Evolutionary conservation across 1,284 basidiomycete genomes (phyloP).

Genomic region (Caloboletus firmus): DNA sequence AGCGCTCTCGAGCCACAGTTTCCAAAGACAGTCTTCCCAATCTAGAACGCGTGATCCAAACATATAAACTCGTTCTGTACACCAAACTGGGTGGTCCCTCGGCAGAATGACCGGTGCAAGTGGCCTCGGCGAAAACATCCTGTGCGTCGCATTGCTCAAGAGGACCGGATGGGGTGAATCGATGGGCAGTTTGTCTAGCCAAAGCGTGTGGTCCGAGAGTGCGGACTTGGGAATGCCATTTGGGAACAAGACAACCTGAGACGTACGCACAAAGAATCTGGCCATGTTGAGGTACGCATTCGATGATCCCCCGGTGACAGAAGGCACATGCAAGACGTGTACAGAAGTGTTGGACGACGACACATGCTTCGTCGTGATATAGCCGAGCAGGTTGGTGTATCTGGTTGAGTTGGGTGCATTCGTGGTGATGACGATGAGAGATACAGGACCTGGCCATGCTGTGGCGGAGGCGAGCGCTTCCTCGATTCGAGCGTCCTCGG

Average conservation of each 20-base stretch:
- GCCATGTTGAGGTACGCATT: constrained; percentile 65
- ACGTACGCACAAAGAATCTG: constrained; percentile 54
- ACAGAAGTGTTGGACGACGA: constrained; percentile 36
- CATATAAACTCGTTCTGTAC: constrained; percentile 57
- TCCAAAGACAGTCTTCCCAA: constrained; percentile 72
- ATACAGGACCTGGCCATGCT: constrained; percentile 56
- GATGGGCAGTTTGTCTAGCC: constrained; percentile 23
- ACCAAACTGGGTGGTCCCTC: constrained; percentile 57
- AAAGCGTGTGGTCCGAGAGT: constrained; percentile 9
- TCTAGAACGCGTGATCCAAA: constrained; percentile 47
- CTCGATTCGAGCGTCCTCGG: constrained; percentile 38
- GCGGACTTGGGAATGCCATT: constrained; percentile 26
- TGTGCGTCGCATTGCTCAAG: constrained; percentile 27
- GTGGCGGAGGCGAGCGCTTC: constrained; percentile 36
- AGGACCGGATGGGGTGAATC: constrained; percentile 32
- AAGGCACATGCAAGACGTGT: constrained; percentile 51
- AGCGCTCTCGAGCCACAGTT: constrained; percentile 55
- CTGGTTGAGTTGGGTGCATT: constrained; percentile 32
- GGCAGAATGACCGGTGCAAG: constrained; percentile 50
- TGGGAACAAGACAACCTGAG: constrained; percentile 53
- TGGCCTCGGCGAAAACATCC: constrained; percentile 35
- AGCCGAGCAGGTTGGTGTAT: constrained; percentile 33
- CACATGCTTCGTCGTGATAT: constrained; percentile 16
- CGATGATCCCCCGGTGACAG: constrained; percentile 40
- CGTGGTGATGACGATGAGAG: constrained; percentile 50